A percentile compares a stretch with the other conserved stretches of the same genome.
phyloP scores from a whole-genome alignment of 345 rosid species.

The Eucalyptus microcorys region DNA sequence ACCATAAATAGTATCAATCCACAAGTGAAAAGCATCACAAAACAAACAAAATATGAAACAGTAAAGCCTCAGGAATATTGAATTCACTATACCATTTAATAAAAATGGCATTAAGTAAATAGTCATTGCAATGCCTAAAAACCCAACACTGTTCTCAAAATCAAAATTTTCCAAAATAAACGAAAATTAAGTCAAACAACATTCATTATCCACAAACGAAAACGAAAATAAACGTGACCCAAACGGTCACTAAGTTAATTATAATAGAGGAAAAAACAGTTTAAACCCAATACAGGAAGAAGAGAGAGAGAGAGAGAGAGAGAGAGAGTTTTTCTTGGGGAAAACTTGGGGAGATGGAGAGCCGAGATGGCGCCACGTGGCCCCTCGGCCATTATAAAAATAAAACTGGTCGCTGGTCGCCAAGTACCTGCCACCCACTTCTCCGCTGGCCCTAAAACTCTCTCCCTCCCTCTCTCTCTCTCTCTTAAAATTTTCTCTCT shows the following conservation, averaged over 20 bases:
- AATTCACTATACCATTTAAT: background rate
- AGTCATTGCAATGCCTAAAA: background rate
- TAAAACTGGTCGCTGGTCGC: background rate
- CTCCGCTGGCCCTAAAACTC: conserved; percentile 3
- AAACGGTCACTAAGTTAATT: background rate
- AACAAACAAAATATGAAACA: background rate
- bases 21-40: background rate
- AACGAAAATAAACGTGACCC: background rate
- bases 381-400: background rate
- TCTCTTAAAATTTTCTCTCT: background rate
- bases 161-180: background rate
- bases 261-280: background rate
- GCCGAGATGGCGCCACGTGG: background rate
- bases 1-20: background rate
- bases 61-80: rapidly evolving
- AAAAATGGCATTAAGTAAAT: background rate
- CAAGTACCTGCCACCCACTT: background rate
- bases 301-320: too few species aligned
- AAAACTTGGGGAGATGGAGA: background rate
- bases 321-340: background rate
- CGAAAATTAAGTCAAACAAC: background rate
- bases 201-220: background rate
- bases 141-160: background rate
- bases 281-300: background rate
- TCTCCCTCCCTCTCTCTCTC: background rate